phyloP scores from a whole-genome alignment of 73 alveolate species.

The Durusdinium trenchii region DNA sequence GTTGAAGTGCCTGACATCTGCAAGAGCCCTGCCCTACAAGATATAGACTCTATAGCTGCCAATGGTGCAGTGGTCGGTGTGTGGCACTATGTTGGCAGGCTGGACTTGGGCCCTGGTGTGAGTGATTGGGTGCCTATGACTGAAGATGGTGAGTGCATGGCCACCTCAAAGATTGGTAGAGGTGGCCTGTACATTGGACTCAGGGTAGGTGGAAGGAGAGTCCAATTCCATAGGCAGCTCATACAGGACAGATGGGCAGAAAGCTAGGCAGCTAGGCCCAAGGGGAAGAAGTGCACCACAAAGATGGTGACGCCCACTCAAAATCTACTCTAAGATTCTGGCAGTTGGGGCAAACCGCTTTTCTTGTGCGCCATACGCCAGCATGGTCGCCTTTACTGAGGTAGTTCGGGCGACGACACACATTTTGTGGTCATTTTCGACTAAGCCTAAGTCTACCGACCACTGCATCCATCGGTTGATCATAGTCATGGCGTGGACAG shows the following conservation, averaged over 20 bases:
- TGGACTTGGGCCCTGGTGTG: too few relatives aligned
- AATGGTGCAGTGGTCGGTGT: neutral
- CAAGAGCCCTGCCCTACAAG: too few relatives aligned
- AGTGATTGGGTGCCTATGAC: neutral
- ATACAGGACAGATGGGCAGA: too few relatives aligned
- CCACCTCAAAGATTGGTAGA: neutral
- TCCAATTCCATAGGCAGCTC: too few relatives aligned
- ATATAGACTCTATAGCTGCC: too few relatives aligned
- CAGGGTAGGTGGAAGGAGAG: too few relatives aligned
- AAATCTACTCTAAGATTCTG: constrained; percentile 23
- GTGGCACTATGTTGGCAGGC: neutral
- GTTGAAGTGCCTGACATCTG: too few relatives aligned
- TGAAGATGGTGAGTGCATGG: neutral
- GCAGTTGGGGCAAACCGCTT: neutral
- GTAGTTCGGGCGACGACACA: neutral
- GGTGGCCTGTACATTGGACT: too few relatives aligned
- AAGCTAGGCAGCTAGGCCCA: too few relatives aligned
- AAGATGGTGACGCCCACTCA: too few relatives aligned
- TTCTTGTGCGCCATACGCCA: neutral
- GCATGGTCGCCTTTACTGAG: neutral
- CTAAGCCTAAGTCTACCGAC: neutral
- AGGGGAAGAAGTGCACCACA: too few relatives aligned
- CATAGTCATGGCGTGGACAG: neutral
- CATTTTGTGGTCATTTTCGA: neutral
- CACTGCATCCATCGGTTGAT: neutral